Conservation (phyloP, 768 basidiomycete genomes). For the Phlegmacium glaucopus region DNA sequence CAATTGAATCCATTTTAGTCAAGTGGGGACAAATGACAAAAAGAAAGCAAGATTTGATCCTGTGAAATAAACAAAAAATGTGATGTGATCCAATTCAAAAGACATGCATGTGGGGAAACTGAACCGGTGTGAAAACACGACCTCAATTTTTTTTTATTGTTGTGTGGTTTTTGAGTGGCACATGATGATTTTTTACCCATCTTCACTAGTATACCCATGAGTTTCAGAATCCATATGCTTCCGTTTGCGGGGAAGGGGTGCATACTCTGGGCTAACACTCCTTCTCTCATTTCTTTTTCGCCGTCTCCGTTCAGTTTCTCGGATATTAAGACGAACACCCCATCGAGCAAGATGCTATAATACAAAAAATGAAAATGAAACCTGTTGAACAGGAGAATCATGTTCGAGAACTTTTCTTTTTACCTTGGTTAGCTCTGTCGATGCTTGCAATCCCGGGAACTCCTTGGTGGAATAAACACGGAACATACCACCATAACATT, state of each 20-base stretch:
- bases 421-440: slow-evolving; percentile 68
- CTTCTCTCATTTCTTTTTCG: slow-evolving; percentile 12
- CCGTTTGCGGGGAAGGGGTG: background rate
- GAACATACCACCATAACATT: slow-evolving; percentile 62
- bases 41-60: no score
- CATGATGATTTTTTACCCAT: background rate
- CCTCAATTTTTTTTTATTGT: no score
- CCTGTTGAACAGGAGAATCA: no score
- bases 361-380: background rate
- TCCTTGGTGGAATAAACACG: slow-evolving; percentile 70
- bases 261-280: slow-evolving; percentile 11
- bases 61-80: no score
- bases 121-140: no score
- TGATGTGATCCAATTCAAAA: no score
- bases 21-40: no score
- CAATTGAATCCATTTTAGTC: no score
- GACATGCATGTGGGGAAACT: no score
- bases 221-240: background rate
- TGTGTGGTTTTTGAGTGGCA: background rate
- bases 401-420: no score
- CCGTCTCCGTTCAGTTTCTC: slow-evolving; percentile 23
- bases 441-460: slow-evolving; percentile 64
- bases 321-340: slow-evolving; percentile 25
- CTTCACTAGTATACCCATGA: background rate
- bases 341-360: slow-evolving; percentile 22